Evolutionary conservation across 2,329 filamentous ascomycete species (phyloP).

Genomic region (Aspergillus tamarii): DNA sequence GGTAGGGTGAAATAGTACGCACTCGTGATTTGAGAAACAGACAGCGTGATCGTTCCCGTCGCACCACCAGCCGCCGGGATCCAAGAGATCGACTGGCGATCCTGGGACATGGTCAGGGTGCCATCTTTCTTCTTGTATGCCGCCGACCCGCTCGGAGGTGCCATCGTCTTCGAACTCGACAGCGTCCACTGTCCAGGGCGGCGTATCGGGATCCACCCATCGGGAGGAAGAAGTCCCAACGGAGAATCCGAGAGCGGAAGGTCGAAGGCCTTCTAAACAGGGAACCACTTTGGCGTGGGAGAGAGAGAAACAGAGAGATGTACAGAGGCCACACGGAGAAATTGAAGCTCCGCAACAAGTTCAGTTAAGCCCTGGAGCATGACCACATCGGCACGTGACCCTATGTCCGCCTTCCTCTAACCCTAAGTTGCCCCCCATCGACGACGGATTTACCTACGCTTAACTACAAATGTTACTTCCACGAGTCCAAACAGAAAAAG

Average conservation of each 20-base stretch:
- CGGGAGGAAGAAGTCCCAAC: conserved; percentile 30
- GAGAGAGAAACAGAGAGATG: not conserved
- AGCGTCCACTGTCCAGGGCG: conserved; percentile 43
- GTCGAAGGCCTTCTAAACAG: conserved; percentile 13
- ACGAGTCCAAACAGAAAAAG: not conserved
- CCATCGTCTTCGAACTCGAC: conserved; percentile 41
- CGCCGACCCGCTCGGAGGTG: conserved; percentile 65
- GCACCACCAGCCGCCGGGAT: conserved; percentile 67
- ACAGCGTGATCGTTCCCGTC: conserved; percentile 68
- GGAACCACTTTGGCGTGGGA: not conserved
- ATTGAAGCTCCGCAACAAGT: conserved; percentile 6
- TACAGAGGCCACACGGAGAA: not conserved
- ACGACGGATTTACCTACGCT: not conserved
- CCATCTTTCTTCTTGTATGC: conserved; percentile 97
- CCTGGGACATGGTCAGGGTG: conserved; percentile 72
- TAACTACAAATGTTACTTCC: not conserved
- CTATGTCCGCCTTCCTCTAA: not conserved
- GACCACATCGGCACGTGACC: conserved; percentile 6
- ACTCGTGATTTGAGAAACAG: conserved; percentile 81
- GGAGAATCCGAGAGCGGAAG: conserved; percentile 24
- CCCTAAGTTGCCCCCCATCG: not conserved
- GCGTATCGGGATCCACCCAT: conserved; percentile 40
- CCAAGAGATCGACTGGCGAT: conserved; percentile 79
- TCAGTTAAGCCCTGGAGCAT: not conserved
- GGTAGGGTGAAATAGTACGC: conserved; percentile 39